phyloP scores from a whole-genome alignment of 2,329 filamentous ascomycete species.

The Sclerotinia borealis region DNA sequence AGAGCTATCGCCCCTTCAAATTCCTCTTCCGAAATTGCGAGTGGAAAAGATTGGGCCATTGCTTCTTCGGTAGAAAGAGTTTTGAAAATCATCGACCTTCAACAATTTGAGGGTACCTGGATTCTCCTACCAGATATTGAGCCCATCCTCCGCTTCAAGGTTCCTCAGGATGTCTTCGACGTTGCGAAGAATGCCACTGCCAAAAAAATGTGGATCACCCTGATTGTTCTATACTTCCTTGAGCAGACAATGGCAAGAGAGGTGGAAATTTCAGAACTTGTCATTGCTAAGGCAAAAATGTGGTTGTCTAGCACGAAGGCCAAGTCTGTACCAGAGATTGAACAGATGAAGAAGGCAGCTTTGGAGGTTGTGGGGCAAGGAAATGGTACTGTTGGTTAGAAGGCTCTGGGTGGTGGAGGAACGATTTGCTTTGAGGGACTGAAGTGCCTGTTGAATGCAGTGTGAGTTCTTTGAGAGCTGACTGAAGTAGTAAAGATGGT shows the following conservation, averaged over 20 bases:
- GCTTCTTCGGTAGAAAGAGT: not conserved
- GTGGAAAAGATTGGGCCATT: not conserved
- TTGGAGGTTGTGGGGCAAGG: not conserved
- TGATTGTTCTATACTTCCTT: conserved; percentile 43
- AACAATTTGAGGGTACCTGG: conserved; percentile 53
- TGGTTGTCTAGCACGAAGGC: conserved; percentile 38
- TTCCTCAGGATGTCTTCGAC: conserved; percentile 4
- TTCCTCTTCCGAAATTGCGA: not conserved
- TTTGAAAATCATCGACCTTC: conserved; percentile 43
- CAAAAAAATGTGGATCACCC: not conserved
- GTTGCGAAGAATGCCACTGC: conserved; percentile 13
- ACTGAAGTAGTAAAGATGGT: not conserved
- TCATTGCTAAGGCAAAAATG: conserved; percentile 51
- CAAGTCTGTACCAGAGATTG: not conserved
- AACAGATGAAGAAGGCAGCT: conserved; percentile 13
- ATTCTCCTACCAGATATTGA: not conserved
- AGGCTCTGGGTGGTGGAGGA: not conserved
- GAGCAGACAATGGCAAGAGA: conserved; percentile 39
- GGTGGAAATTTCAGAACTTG: conserved; percentile 56
- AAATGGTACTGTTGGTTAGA: not conserved
- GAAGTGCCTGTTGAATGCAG: not conserved
- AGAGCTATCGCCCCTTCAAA: not conserved
- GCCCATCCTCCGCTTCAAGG: conserved; percentile 15
- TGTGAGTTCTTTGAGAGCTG: not conserved
- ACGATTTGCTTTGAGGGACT: not conserved